phyloP scores from a whole-genome alignment of 441 rosid species.

The Populus hybrid region DNA sequence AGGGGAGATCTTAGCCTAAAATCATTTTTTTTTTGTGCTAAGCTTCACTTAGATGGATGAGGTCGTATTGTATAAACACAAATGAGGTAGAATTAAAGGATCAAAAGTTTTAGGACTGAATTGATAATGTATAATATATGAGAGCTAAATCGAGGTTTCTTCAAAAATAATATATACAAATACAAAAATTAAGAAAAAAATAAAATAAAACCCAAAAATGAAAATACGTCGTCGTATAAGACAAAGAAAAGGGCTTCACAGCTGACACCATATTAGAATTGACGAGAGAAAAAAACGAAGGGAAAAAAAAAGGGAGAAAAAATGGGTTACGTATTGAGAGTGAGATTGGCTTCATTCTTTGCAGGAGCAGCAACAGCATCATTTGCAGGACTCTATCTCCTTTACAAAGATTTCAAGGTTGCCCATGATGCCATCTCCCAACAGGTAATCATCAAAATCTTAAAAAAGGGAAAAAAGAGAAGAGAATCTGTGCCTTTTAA shows the following conservation, averaged over 20 bases:
- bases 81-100: too few relatives aligned
- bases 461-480: too few relatives aligned
- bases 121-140: too few relatives aligned
- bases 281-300: background rate
- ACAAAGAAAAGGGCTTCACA: background rate
- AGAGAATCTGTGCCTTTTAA: background rate
- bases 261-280: background rate
- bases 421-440: constrained; percentile 77
- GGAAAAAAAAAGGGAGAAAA: constrained; percentile 11
- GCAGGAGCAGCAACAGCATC: constrained; percentile 90
- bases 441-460: constrained; percentile 41
- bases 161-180: background rate
- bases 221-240: constrained; percentile 1
- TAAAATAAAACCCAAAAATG: background rate
- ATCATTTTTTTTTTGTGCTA: too few relatives aligned
- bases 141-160: background rate
- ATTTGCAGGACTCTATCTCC: constrained; percentile 60
- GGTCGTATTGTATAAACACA: too few relatives aligned
- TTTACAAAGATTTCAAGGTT: constrained; percentile 77
- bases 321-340: constrained; percentile 88
- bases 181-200: background rate
- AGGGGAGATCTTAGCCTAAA: too few relatives aligned
- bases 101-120: too few relatives aligned
- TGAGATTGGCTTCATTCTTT: constrained; percentile 89
- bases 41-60: too few relatives aligned